Evolutionary conservation across 768 basidiomycete genomes (phyloP), one percentile per base, ranked within the genome.

Genomic region (Brasilioporus rufonigricans): DNA sequence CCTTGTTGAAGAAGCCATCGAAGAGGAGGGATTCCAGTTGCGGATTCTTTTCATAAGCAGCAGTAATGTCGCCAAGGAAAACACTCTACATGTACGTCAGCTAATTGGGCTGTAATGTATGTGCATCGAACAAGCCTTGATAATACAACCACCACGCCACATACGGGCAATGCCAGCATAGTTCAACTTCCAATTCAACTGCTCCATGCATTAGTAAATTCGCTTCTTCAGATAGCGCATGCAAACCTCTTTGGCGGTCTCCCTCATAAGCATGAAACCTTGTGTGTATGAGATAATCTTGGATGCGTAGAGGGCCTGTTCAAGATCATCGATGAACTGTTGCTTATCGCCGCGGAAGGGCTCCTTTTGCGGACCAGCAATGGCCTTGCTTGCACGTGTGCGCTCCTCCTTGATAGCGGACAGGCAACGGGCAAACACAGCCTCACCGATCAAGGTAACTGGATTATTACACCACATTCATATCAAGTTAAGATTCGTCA

Each of bases 111-210:
- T 38, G 33, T 48, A n/a, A 13, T 67, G 64, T 47, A 57, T 50
- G 36, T 47, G 21, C 32, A 21, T 19, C 1, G 40, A 52, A 16
- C 65, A 45, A 43, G 84, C 89, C 83, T 96, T 96, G 82, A 99
- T 98, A 75, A 99, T 99, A 74, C 96, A 98, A 62, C 97, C 97
- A 62, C 97, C 97, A 66, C 96, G 93, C 97, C 97, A 99, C 94
- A 99, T 99, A 63, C 81, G 85, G 32, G 97, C 97, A 69, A 99
- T 98, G 57, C 94, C 95, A 64, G 94, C 87, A 71, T 96, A 96
- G 82, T 98, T 98, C 72, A 99, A 78, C 73, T 90, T 85, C 96
- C 96, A 99, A 60, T 67, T 71, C 63, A 89, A 68, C 88, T 90
- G 29, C 4, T 40, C 18, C 29, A 14, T 31, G 33, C 32, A 39